A percentile compares a stretch with the other conserved stretches of the same genome.
Evolutionary conservation across 768 basidiomycete genomes (phyloP).

Genomic region (Wakefieldia striispora): DNA sequence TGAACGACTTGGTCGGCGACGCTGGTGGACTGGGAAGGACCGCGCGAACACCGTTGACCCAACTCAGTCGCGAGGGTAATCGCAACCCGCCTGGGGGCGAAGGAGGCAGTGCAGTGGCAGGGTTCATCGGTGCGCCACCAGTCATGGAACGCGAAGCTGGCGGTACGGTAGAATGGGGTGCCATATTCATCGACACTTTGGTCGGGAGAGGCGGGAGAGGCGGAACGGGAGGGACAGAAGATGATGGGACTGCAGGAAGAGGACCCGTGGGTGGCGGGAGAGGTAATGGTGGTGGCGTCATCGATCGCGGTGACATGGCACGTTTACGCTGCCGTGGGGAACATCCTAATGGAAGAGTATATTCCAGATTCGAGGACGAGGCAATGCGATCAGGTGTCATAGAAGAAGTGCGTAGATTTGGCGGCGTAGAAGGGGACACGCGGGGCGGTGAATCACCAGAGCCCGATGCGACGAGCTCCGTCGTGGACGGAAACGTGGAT

Average conservation of each 20-base stretch:
- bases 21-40: slow-evolving; percentile 31
- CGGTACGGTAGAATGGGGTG: not conserved
- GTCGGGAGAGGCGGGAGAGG: slow-evolving; percentile 25
- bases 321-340: slow-evolving; percentile 23
- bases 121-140: not conserved
- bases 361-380: slow-evolving; percentile 22
- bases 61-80: slow-evolving; percentile 31
- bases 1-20: slow-evolving; percentile 23
- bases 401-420: slow-evolving; percentile 5
- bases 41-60: slow-evolving; percentile 25
- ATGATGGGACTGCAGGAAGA: slow-evolving; percentile 27
- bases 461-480: not conserved
- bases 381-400: slow-evolving; percentile 1
- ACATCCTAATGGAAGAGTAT: not conserved
- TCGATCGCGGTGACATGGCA: slow-evolving; percentile 21
- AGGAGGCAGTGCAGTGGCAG: slow-evolving; percentile 20
- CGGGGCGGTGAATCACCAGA: not conserved
- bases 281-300: slow-evolving; percentile 25
- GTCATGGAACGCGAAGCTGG: slow-evolving; percentile 12
- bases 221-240: slow-evolving; percentile 21
- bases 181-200: slow-evolving; percentile 13
- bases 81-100: slow-evolving; percentile 31
- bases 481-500: not conserved
- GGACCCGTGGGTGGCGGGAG: slow-evolving; percentile 30
- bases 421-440: not conserved